phyloP scores from a whole-genome alignment of 2,329 filamentous ascomycete species.

The Exophiala bonariae region DNA sequence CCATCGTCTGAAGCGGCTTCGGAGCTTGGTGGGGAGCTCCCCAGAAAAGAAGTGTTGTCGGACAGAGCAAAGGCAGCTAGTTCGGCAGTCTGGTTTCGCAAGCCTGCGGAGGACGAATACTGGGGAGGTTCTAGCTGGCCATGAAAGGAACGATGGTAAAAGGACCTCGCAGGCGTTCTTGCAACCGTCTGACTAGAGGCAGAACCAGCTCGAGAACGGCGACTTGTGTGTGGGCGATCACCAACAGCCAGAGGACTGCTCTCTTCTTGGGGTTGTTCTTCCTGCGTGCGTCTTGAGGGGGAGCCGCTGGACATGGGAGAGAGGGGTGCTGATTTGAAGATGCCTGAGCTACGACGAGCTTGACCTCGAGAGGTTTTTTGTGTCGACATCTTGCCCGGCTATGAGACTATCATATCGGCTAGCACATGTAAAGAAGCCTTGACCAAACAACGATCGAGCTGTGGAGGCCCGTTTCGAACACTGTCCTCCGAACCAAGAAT shows the following conservation, averaged over 20 bases:
- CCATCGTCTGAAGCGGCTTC: conserved; percentile 21
- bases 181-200: conserved; percentile 24
- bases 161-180: conserved; percentile 45
- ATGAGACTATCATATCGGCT: conserved; percentile 15
- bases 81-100: conserved; percentile 84
- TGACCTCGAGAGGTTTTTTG: conserved; percentile 12
- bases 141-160: conserved; percentile 47
- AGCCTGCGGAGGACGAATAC: conserved; percentile 71
- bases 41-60: conserved; percentile 39
- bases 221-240: conserved; percentile 19
- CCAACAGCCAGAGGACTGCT: conserved; percentile 17
- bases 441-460: conserved; percentile 1
- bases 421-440: conserved; percentile 11
- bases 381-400: conserved; percentile 20
- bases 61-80: conserved; percentile 79
- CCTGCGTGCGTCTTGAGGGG: conserved; percentile 19
- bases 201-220: conserved; percentile 23
- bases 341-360: conserved; percentile 19
- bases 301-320: conserved; percentile 15
- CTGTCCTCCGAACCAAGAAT: conserved; percentile 3
- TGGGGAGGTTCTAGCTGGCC: conserved; percentile 60
- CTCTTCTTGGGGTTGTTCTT: conserved; percentile 17
- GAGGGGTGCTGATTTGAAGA: conserved; percentile 11
- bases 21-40: conserved; percentile 18
- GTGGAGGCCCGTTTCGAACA: background rate